Evolutionary conservation across 2,329 filamentous ascomycete genomes (phyloP).

Genomic region (Beauveria australis): DNA sequence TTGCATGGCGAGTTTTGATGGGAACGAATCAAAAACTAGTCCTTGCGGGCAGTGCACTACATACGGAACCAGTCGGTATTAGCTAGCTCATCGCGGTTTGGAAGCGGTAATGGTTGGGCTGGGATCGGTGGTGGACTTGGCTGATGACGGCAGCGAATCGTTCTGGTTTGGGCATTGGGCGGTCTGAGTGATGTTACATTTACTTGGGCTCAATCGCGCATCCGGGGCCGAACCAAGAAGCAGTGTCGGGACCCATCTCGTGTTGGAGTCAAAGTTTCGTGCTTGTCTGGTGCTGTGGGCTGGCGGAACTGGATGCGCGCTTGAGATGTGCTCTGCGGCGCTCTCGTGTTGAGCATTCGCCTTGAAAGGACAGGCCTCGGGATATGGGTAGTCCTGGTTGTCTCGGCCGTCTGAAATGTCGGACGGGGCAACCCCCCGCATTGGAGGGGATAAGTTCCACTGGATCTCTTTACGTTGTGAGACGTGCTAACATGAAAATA

Average conservation of each 20-base stretch:
- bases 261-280: conserved; percentile 90
- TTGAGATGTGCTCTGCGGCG: conserved; percentile 10
- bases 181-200: neutral
- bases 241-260: conserved; percentile 70
- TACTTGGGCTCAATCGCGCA: neutral
- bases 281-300: conserved; percentile 58
- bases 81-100: neutral
- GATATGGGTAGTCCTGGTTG: conserved; percentile 38
- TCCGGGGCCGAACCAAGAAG: conserved; percentile 19
- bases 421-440: conserved; percentile 38
- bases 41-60: conserved; percentile 76
- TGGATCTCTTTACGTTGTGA: conserved; percentile 9
- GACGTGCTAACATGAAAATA: neutral
- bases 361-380: conserved; percentile 29
- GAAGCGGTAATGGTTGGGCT: neutral
- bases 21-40: conserved; percentile 94
- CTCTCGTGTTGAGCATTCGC: conserved; percentile 15
- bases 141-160: neutral
- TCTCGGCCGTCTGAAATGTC: conserved; percentile 41
- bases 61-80: conserved; percentile 57
- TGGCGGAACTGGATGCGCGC: conserved; percentile 5
- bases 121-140: neutral
- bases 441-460: conserved; percentile 41
- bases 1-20: conserved; percentile 25
- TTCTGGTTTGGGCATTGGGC: neutral